A percentile compares a stretch with the other conserved stretches of the same genome.
Conservation (phyloP, 352 stramenopile species). For the Globisporangium cylindrosporum region DNA sequence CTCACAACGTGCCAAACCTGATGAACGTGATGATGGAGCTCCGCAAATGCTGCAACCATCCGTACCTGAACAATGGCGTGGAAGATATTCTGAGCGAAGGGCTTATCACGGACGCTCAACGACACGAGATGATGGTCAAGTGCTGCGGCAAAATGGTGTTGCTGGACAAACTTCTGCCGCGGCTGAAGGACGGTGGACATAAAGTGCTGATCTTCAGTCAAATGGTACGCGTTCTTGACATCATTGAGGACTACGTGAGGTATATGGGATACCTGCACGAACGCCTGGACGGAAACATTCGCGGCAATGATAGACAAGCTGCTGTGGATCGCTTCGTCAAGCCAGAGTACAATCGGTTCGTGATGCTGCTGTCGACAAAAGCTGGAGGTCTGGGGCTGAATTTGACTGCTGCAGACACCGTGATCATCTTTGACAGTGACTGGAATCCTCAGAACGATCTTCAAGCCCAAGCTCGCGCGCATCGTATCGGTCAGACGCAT, state of each 20-base stretch:
- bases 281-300: slow-evolving; percentile 97
- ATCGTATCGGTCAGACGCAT: slow-evolving; percentile 91
- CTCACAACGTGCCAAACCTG: slow-evolving; percentile 83
- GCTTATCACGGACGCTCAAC: slow-evolving; percentile 62
- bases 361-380: slow-evolving; percentile 98
- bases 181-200: slow-evolving; percentile 95
- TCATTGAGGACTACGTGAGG: slow-evolving; percentile 98
- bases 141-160: slow-evolving; percentile 99
- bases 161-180: slow-evolving; percentile 98
- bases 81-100: slow-evolving; percentile 86
- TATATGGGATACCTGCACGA: slow-evolving; percentile 93
- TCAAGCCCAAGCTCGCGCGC: slow-evolving; percentile 90
- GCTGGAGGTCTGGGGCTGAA: slow-evolving; percentile 95
- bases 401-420: slow-evolving; percentile 92
- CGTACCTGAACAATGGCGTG: slow-evolving; percentile 92
- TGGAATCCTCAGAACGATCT: slow-evolving; percentile 98
- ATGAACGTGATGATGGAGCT: slow-evolving; percentile 94
- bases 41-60: slow-evolving; percentile 90
- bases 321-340: slow-evolving; percentile 89
- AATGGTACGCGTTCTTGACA: slow-evolving; percentile 98
- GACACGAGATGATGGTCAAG: slow-evolving; percentile 94
- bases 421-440: slow-evolving; percentile 98
- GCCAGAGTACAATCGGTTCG: slow-evolving; percentile 92
- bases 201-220: slow-evolving; percentile 99
- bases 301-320: slow-evolving; percentile 83